Conservation (phyloP, 805 yeast genomes). For the Candida bentonensis region DNA sequence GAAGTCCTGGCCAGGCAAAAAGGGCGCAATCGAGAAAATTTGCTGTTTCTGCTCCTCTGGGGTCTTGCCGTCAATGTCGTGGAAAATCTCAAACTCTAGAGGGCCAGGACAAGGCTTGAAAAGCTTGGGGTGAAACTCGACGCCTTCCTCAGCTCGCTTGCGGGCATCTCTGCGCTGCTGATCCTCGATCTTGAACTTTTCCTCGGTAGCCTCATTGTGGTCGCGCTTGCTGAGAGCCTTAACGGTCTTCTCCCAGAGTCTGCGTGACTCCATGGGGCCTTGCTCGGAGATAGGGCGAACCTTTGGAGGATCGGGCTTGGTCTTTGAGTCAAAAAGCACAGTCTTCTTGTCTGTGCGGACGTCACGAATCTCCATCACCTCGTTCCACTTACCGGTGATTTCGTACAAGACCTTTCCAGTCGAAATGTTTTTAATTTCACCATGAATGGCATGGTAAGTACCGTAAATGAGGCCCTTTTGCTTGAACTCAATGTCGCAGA, state of each 20-base stretch:
- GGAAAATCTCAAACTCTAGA: conserved; percentile 54
- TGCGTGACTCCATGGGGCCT: conserved; percentile 66
- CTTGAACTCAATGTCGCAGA: conserved; percentile 82
- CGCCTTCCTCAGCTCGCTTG: conserved; percentile 62
- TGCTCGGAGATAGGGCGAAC: conserved; percentile 74
- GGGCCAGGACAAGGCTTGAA: conserved; percentile 38
- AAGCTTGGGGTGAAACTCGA: conserved; percentile 65
- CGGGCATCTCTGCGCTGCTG: conserved; percentile 67
- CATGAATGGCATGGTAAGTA: conserved; percentile 78
- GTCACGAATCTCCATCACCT: conserved; percentile 54
- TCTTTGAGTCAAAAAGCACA: conserved; percentile 50
- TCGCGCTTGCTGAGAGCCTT: conserved; percentile 68
- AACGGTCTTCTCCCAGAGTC: conserved; percentile 70
- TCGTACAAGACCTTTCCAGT: conserved; percentile 46
- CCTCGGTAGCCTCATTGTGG: conserved; percentile 76
- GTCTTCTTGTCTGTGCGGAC: conserved; percentile 32
- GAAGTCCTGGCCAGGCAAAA: conserved; percentile 68
- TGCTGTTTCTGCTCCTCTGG: conserved; percentile 41
- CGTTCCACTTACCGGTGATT: conserved; percentile 90
- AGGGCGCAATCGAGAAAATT: conserved; percentile 56
- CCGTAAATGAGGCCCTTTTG: conserved; percentile 92
- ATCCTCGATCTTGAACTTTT: conserved; percentile 76
- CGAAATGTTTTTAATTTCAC: conserved; percentile 40
- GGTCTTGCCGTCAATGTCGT: conserved; percentile 36
- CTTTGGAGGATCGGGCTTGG: conserved; percentile 35